A percentile compares a stretch with the other conserved stretches of the same genome.
phyloP scores from a whole-genome alignment of 129 eudicot genomes.

The Lactuca saligna region DNA sequence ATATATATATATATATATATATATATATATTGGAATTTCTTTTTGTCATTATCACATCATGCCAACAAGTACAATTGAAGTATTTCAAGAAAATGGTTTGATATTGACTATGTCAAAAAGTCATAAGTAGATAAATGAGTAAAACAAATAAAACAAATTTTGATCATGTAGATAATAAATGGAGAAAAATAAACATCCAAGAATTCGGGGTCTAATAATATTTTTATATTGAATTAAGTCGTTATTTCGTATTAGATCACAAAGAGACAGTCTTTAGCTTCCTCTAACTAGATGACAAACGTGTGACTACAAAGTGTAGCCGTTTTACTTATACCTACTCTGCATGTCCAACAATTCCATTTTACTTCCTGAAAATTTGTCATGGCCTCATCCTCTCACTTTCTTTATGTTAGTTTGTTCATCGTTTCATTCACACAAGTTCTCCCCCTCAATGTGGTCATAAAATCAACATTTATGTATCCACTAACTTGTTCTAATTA shows the following conservation, averaged over 20 bases:
- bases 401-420: constrained; percentile 18
- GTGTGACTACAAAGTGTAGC: constrained; percentile 25
- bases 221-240: no score
- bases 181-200: not conserved
- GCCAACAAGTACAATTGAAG: constrained; percentile 7
- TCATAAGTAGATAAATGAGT: constrained; percentile 10
- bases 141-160: constrained; percentile 12
- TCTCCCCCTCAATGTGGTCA: constrained; percentile 28
- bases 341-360: constrained; percentile 27
- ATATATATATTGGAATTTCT: constrained; percentile 2
- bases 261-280: not conserved
- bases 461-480: constrained; percentile 38
- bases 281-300: constrained; percentile 27
- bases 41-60: constrained; percentile 25
- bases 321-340: constrained; percentile 19
- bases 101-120: constrained; percentile 11
- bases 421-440: constrained; percentile 28
- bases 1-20: not conserved
- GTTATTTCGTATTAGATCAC: not conserved
- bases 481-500: constrained; percentile 38
- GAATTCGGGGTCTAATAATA: not conserved
- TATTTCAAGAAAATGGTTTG: constrained; percentile 5
- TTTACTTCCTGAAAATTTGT: constrained; percentile 28
- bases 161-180: constrained; percentile 5
- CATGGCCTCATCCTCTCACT: constrained; percentile 35